Percentiles rank a stretch among this genome's conserved stretches.
phyloP scores from a whole-genome alignment of 179 eudicot genomes.

The Beta corolliflora region DNA sequence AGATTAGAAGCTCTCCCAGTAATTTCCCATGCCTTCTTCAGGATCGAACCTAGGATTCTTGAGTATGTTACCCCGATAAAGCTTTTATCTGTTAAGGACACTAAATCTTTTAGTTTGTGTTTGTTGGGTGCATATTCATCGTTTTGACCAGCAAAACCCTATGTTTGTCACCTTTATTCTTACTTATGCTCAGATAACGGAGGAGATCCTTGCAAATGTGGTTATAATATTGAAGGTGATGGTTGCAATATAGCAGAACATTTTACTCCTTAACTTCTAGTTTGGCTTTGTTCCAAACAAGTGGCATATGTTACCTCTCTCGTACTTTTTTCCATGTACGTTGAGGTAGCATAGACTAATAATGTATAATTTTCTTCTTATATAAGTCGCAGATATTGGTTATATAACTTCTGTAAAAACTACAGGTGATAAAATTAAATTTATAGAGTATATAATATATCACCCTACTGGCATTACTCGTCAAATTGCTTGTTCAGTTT shows the following conservation, averaged over 20 bases:
- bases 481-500: too few species aligned
- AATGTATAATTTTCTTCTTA: too few species aligned
- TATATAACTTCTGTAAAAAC: too few species aligned
- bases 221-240: background rate
- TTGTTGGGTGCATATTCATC: background rate
- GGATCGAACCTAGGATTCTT: background rate
- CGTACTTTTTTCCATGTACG: too few species aligned
- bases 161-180: background rate
- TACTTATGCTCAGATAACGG: background rate
- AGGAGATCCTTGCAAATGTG: background rate
- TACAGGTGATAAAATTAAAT: too few species aligned
- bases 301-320: too few species aligned
- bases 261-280: background rate
- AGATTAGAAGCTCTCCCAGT: background rate
- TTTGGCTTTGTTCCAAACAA: too few species aligned
- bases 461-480: too few species aligned
- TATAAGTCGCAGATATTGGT: too few species aligned
- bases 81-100: background rate
- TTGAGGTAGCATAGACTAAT: too few species aligned
- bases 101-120: background rate
- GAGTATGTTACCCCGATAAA: background rate
- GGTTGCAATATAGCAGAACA: too few species aligned
- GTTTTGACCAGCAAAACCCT: background rate
- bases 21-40: background rate
- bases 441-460: too few species aligned